Evolutionary conservation across 2,329 filamentous ascomycete genomes (phyloP).

Genomic region (Periconia sp.): DNA sequence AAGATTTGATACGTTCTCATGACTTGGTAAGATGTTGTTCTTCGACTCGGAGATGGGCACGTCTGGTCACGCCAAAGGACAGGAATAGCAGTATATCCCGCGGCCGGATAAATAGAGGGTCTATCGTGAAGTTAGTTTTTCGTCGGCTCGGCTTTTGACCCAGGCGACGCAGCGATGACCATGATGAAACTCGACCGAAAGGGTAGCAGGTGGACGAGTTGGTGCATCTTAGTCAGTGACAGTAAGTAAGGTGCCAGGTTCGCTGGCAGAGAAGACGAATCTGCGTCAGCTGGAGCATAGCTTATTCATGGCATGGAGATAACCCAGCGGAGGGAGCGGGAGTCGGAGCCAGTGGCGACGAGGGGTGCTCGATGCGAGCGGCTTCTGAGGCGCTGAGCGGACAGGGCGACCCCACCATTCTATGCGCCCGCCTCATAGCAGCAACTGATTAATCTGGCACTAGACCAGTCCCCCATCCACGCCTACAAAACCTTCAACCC

Average conservation of each 20-base stretch:
- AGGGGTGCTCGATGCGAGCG: not conserved
- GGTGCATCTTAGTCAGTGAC: constrained; percentile 1
- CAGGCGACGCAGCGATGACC: too few relatives aligned
- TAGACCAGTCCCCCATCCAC: constrained; percentile 11
- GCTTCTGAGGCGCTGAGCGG: constrained; percentile 4
- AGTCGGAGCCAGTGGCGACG: not conserved
- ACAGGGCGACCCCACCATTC: constrained; percentile 3
- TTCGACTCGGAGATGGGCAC: not conserved
- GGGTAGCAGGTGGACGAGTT: not conserved
- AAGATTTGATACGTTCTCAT: too few relatives aligned
- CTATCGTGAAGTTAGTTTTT: not conserved
- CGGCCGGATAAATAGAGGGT: not conserved
- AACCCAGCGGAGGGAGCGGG: not conserved
- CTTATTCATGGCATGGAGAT: constrained; percentile 5
- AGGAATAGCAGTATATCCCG: not conserved
- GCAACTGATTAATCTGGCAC: constrained; percentile 9
- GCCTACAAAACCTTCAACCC: constrained; percentile 14
- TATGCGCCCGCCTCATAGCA: constrained; percentile 7
- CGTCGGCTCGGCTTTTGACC: constrained; percentile 12
- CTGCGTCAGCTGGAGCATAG: constrained; percentile 2
- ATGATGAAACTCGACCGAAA: not conserved
- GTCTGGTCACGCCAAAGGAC: not conserved
- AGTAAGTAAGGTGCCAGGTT: not conserved
- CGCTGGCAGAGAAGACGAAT: not conserved
- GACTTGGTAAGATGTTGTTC: not conserved